These are phyloP conservation scores for Colletotrichum cordylinicola DNA, from an alignment of 2,329 filamentous ascomycete species.

Conservation along the genomic window DNA sequence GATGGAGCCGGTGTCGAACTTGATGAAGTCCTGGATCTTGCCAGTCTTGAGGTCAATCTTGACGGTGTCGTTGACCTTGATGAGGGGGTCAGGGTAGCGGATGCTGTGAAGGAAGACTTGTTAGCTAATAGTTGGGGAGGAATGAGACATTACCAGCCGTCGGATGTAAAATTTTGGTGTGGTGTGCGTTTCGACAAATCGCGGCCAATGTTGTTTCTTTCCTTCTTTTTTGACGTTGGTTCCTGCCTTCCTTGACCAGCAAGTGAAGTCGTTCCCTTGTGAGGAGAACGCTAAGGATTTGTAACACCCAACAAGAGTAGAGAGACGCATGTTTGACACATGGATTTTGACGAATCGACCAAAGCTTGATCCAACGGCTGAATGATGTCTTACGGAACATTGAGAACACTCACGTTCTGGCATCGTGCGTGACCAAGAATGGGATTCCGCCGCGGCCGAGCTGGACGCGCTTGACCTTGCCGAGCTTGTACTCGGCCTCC, in stretches of 20 bases:
- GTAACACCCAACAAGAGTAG: not conserved
- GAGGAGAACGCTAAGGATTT: not conserved
- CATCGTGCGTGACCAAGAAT: conserved; percentile 99
- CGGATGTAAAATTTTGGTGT: conserved; percentile 37
- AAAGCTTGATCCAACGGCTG: conserved; percentile 99
- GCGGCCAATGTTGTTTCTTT: conserved; percentile 13
- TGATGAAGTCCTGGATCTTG: conserved; percentile 98
- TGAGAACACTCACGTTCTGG: conserved; percentile 92
- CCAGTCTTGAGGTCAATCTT: conserved; percentile 97
- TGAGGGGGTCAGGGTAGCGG: conserved; percentile 96
- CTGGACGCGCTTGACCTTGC: conserved; percentile 99
- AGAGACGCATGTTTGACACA: conserved; percentile 5
- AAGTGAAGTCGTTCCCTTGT: conserved; percentile 1
- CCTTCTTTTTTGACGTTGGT: conserved; percentile 6
- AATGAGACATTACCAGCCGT: conserved; percentile 58
- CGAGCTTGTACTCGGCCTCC: conserved; percentile 99
- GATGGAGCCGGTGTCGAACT: conserved; percentile 97
- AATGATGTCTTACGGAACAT: conserved; percentile 87
- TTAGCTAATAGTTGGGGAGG: conserved; percentile 43
- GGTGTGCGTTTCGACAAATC: conserved; percentile 28
- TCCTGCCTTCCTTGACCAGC: not conserved
- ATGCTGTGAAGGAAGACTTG: conserved; percentile 67
- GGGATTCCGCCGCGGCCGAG: conserved; percentile 99
- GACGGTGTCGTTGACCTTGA: conserved; percentile 99
- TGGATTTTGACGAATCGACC: conserved; percentile 61